These are phyloP conservation scores for Bisporella sp. DNA, from an alignment of 2,329 filamentous ascomycete genomes.

Conservation along the genomic window DNA sequence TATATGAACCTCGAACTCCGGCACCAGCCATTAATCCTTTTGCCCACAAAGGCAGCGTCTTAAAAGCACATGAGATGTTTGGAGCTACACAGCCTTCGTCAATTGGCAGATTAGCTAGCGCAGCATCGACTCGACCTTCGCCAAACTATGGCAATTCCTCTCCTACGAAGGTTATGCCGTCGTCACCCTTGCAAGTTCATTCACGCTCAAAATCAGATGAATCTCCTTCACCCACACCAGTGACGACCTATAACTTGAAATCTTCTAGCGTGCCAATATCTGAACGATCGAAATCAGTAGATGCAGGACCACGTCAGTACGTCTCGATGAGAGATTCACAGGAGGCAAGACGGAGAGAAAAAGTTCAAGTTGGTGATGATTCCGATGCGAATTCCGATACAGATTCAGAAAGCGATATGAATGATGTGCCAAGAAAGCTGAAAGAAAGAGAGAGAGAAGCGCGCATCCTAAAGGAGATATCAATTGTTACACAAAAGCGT, in stretches of 20 bases:
- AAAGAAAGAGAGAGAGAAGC: constrained; percentile 5
- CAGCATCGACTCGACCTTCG: constrained; percentile 24
- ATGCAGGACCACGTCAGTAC: constrained; percentile 10
- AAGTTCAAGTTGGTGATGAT: constrained; percentile 7
- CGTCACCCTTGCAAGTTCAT: constrained; percentile 16
- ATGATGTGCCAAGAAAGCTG: not conserved
- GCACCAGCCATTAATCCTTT: constrained; percentile 25
- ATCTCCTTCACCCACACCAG: too few species aligned
- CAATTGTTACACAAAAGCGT: constrained; percentile 8
- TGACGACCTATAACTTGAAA: too few species aligned
- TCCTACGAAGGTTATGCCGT: constrained; percentile 12
- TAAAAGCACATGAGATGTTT: constrained; percentile 24
- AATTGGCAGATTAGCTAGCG: constrained; percentile 16
- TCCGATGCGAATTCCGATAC: constrained; percentile 18
- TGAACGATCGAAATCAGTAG: not conserved
- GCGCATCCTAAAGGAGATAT: constrained; percentile 12
- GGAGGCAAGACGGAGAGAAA: constrained; percentile 14
- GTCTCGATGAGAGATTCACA: constrained; percentile 24
- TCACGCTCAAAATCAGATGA: too few species aligned
- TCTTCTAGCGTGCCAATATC: too few species aligned
- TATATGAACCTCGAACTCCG: constrained; percentile 23
- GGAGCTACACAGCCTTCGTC: constrained; percentile 26
- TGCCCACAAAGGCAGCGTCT: constrained; percentile 20
- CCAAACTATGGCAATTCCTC: constrained; percentile 20
- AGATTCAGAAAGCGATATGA: constrained; percentile 8